These are phyloP conservation scores for Gastrolobium bilobum DNA, from an alignment of 306 rosid genomes.

Conservation along the genomic window DNA sequence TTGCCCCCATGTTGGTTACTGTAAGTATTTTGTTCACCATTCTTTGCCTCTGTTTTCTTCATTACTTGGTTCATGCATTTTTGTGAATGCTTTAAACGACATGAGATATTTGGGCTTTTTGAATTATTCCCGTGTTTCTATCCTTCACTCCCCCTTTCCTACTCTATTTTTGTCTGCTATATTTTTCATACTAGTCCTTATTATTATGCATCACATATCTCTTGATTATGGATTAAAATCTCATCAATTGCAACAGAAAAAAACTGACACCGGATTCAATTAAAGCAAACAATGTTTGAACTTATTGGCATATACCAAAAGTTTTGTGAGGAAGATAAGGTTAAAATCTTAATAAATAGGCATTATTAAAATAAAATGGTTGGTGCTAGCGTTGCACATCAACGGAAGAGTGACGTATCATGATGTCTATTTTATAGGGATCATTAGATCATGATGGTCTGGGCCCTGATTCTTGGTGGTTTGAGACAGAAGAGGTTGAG, in stretches of 20 bases:
- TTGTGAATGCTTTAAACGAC: not conserved
- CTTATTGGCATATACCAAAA: not conserved
- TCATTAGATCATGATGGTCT: conserved; percentile 52
- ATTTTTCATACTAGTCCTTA: not conserved
- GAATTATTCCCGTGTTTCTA: not conserved
- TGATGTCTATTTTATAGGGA: conserved; percentile 46
- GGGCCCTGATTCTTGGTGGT: conserved; percentile 60
- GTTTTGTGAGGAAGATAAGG: not conserved
- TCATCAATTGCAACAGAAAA: not conserved
- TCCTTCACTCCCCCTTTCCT: not conserved
- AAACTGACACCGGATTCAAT: not conserved
- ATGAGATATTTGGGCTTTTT: not conserved
- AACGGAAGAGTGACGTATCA: conserved; percentile 14
- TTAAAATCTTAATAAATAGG: not conserved
- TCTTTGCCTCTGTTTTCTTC: conserved; percentile 36
- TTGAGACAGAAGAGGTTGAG: conserved; percentile 22
- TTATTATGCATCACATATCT: not conserved
- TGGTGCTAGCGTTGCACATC: not conserved
- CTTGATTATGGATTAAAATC: conserved; percentile 29
- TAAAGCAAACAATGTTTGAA: not conserved
- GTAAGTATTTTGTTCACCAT: conserved; percentile 58
- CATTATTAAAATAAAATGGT: conserved; percentile 29
- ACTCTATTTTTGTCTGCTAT: not conserved
- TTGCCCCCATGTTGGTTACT: conserved; percentile 78
- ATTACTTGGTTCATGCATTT: not conserved